Conservation (phyloP, 805 yeast genomes). For the Saccharomycopsis olivae region DNA sequence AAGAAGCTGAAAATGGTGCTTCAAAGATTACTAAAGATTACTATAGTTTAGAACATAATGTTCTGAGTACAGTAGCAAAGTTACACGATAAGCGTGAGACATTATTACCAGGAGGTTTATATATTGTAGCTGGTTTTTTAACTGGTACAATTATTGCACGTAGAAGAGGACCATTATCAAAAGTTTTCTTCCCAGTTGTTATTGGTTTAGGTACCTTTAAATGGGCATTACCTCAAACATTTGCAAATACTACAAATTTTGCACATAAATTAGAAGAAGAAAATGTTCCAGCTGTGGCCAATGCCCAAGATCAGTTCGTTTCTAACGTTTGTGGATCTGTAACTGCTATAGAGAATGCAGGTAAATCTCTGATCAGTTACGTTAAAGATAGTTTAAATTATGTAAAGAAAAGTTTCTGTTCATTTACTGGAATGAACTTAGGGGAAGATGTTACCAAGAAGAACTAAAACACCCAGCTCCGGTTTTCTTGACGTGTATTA, state of each 20-base stretch:
- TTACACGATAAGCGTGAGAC: slow-evolving; percentile 60
- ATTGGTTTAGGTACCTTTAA: slow-evolving; percentile 58
- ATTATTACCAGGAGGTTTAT: slow-evolving; percentile 59
- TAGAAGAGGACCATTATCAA: slow-evolving; percentile 46
- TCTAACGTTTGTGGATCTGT: slow-evolving; percentile 36
- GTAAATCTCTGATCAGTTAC: slow-evolving; percentile 28
- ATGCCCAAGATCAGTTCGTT: slow-evolving; percentile 43
- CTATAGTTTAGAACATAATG: slow-evolving; percentile 49
- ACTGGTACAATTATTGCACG: slow-evolving; percentile 69
- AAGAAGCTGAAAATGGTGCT: slow-evolving; percentile 29
- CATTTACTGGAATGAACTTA: slow-evolving; percentile 57
- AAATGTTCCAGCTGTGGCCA: slow-evolving; percentile 52
- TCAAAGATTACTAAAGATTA: slow-evolving; percentile 40
- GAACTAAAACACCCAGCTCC: background rate
- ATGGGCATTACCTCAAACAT: slow-evolving; percentile 66
- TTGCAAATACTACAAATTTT: slow-evolving; percentile 44
- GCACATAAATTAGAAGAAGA: slow-evolving; percentile 51
- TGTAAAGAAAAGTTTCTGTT: slow-evolving; percentile 36
- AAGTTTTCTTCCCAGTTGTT: slow-evolving; percentile 44
- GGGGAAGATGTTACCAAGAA: slow-evolving; percentile 35
- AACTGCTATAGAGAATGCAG: slow-evolving; percentile 33
- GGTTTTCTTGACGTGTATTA: no score
- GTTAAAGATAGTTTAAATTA: slow-evolving; percentile 29
- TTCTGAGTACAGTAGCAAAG: slow-evolving; percentile 50
- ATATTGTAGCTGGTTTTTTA: slow-evolving; percentile 56